A percentile compares a stretch with the other conserved stretches of the same genome.
Conservation (phyloP, 345 rosid genomes). For the Iberis pinnata region DNA sequence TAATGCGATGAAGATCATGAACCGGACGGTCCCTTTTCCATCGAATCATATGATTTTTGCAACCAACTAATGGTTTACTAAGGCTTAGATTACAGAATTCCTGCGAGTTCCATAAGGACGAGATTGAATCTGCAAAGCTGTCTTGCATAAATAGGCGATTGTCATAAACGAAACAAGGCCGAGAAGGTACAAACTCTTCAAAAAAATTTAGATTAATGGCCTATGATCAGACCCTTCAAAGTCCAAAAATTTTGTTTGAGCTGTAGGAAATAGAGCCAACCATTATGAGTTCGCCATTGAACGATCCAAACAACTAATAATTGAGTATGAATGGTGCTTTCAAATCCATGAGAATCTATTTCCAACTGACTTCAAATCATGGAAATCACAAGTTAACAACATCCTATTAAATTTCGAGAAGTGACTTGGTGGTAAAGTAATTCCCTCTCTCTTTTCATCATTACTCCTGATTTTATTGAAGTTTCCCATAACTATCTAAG, state of each 20-base stretch:
- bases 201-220: too few relatives aligned
- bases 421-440: too few relatives aligned
- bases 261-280: background rate
- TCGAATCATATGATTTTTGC: too few relatives aligned
- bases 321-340: background rate
- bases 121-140: too few relatives aligned
- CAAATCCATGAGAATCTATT: background rate
- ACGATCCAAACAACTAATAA: background rate
- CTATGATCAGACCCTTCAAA: background rate
- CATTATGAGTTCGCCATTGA: background rate
- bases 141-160: too few relatives aligned
- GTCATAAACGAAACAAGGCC: background rate
- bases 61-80: too few relatives aligned
- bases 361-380: background rate
- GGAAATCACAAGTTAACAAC: background rate
- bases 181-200: too few relatives aligned
- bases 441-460: background rate
- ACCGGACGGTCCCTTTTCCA: too few relatives aligned
- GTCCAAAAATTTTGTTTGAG: background rate
- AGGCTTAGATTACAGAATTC: too few relatives aligned
- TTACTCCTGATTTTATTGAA: background rate
- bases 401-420: background rate
- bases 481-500: background rate
- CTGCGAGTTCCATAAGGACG: too few relatives aligned
- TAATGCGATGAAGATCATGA: too few relatives aligned